phyloP scores from a whole-genome alignment of 1,284 basidiomycete species.

The Cutaneotrichosporon daszewskae region DNA sequence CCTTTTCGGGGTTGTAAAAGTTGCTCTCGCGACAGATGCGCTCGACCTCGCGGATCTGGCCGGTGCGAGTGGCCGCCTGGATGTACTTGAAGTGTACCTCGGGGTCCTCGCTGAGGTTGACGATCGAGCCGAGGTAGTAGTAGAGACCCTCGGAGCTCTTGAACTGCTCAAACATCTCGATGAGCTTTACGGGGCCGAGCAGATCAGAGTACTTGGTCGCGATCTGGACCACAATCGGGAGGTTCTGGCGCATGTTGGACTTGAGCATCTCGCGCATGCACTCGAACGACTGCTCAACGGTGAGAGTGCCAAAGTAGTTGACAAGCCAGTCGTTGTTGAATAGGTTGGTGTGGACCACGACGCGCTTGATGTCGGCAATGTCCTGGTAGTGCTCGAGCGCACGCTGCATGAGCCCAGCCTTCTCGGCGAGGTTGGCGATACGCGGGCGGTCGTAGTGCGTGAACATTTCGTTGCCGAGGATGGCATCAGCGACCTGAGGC shows the following conservation, averaged over 20 bases:
- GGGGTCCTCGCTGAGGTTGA: constrained; percentile 91
- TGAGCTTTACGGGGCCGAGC: constrained; percentile 91
- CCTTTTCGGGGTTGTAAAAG: constrained; percentile 97
- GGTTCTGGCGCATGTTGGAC: constrained; percentile 95
- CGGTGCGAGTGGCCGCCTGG: constrained; percentile 95
- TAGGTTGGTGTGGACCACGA: constrained; percentile 85
- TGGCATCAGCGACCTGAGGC: constrained; percentile 98
- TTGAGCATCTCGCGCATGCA: constrained; percentile 97
- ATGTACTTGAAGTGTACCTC: constrained; percentile 99
- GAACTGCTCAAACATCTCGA: constrained; percentile 98
- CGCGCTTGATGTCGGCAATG: constrained; percentile 94
- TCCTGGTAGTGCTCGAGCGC: constrained; percentile 99
- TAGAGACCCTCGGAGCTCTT: constrained; percentile 98
- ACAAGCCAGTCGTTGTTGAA: constrained; percentile 92
- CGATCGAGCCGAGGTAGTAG: constrained; percentile 95
- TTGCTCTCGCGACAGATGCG: constrained; percentile 98
- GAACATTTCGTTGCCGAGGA: constrained; percentile 99
- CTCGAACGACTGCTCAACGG: constrained; percentile 96
- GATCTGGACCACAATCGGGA: constrained; percentile 95
- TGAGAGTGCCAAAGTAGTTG: constrained; percentile 93
- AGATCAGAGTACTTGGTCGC: constrained; percentile 99
- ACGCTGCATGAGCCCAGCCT: constrained; percentile 90
- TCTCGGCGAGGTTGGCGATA: constrained; percentile 97
- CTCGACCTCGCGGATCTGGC: constrained; percentile 98
- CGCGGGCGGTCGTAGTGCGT: constrained; percentile 93